A percentile compares a stretch with the other conserved stretches of the same genome.
Evolutionary conservation across 495 filamentous ascomycete genomes (phyloP).

Genomic region (Staphylotrichum longicolle): DNA sequence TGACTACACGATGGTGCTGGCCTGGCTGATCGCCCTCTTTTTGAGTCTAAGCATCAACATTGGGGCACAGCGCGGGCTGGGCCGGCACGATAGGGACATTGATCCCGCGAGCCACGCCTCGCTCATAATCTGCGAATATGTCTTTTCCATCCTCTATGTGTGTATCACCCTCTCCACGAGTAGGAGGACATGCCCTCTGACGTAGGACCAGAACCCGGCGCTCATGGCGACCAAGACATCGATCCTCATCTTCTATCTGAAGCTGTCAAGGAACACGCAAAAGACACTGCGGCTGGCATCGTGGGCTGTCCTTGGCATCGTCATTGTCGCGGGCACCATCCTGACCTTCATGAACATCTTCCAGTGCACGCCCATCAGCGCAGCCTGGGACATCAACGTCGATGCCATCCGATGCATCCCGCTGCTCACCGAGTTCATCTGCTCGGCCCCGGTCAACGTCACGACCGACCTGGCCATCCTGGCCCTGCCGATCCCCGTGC

Average conservation of each 20-base stretch:
- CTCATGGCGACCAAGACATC: slow-evolving; percentile 87
- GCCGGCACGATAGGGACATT: slow-evolving; percentile 70
- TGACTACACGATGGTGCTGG: slow-evolving; percentile 80
- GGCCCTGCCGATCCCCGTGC: slow-evolving; percentile 80
- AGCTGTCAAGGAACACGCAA: slow-evolving; percentile 70
- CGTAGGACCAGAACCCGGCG: slow-evolving; percentile 69
- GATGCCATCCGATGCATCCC: slow-evolving; percentile 59
- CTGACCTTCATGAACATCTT: slow-evolving; percentile 85
- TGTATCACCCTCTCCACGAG: slow-evolving; percentile 30
- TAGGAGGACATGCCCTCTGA: slow-evolving; percentile 1
- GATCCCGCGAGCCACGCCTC: slow-evolving; percentile 40
- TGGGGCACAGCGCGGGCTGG: slow-evolving; percentile 67
- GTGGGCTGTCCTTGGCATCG: slow-evolving; percentile 66
- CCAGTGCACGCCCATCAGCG: slow-evolving; percentile 74
- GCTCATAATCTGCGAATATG: slow-evolving; percentile 71
- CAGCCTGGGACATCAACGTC: slow-evolving; percentile 53
- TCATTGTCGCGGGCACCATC: slow-evolving; percentile 73
- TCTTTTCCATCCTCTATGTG: slow-evolving; percentile 81
- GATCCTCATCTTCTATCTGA: slow-evolving; percentile 86
- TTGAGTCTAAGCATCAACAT: slow-evolving; percentile 75
- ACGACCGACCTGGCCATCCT: slow-evolving; percentile 81
- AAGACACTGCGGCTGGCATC: slow-evolving; percentile 65
- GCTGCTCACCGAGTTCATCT: slow-evolving; percentile 78
- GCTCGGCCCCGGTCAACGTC: slow-evolving; percentile 79
- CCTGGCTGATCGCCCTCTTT: slow-evolving; percentile 79